A percentile compares a stretch with the other conserved stretches of the same genome.
These are phyloP conservation scores for Limonium bicolor DNA, from an alignment of 148 eudicot genomes.

Conservation along the genomic window DNA sequence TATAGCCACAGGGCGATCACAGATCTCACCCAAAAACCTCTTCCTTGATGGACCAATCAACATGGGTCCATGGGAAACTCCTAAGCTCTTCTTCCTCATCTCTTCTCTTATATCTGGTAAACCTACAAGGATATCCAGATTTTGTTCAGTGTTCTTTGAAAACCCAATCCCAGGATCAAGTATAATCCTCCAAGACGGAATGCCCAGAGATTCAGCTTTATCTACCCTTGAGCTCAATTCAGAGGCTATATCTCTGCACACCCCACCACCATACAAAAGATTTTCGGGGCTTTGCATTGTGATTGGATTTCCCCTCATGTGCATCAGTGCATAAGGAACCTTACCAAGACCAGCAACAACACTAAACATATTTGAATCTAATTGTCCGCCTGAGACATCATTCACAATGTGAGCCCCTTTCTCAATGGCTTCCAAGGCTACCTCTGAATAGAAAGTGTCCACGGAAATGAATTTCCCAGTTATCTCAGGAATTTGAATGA, in stretches of 20 bases:
- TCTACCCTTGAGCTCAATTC: conserved; percentile 34
- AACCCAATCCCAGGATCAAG: conserved; percentile 90
- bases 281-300: conserved; percentile 72
- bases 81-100: conserved; percentile 51
- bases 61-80: conserved; percentile 52
- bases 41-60: conserved; percentile 85
- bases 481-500: conserved; percentile 38
- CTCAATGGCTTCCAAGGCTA: conserved; percentile 68
- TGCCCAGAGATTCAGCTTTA: conserved; percentile 56
- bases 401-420: conserved; percentile 74
- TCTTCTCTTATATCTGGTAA: conserved; percentile 38
- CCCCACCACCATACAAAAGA: conserved; percentile 39
- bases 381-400: conserved; percentile 71
- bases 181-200: conserved; percentile 81
- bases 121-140: conserved; percentile 51
- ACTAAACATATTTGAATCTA: conserved; percentile 52
- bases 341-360: conserved; percentile 43
- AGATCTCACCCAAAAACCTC: conserved; percentile 68
- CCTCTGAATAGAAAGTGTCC: conserved; percentile 70
- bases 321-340: conserved; percentile 78
- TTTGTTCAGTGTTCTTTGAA: conserved; percentile 66
- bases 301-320: conserved; percentile 88
- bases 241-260: conserved; percentile 44
- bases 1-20: conserved; percentile 30
- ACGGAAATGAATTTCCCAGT: conserved; percentile 64